phyloP scores from a whole-genome alignment of 495 filamentous ascomycete species.

The Letharia columbiana region DNA sequence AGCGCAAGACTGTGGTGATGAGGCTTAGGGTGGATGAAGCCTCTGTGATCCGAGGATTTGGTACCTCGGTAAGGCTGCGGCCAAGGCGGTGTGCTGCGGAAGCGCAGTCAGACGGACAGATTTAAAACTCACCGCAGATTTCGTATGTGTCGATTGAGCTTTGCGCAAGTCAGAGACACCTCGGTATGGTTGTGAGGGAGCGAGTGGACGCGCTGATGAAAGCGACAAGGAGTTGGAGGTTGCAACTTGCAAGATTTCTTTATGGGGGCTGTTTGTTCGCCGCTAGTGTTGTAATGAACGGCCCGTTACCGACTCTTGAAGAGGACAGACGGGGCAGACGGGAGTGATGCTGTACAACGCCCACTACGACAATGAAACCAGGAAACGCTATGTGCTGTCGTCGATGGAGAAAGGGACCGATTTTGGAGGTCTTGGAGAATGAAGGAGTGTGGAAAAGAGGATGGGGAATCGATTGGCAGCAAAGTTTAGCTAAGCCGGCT shows the following conservation, averaged over 20 bases:
- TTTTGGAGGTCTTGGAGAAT: not conserved
- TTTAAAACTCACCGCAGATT: not conserved
- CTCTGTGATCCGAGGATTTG: not conserved
- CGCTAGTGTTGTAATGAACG: conserved; percentile 5
- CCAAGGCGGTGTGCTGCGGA: conserved; percentile 6
- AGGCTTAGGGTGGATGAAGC: not conserved
- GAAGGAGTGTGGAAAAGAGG: conserved; percentile 8
- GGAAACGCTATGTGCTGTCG: not conserved
- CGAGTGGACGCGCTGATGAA: conserved; percentile 5
- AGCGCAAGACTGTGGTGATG: not conserved
- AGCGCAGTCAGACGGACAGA: not conserved
- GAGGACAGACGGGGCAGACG: not conserved
- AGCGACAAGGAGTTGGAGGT: conserved; percentile 5
- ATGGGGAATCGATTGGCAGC: conserved; percentile 8
- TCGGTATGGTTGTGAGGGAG: not conserved
- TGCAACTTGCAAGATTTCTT: conserved; percentile 1
- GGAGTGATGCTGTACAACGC: not conserved
- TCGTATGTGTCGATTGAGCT: not conserved
- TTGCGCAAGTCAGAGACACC: not conserved
- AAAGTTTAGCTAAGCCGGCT: not conserved
- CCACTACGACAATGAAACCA: not conserved
- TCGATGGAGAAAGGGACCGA: not conserved
- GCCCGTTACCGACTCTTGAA: not conserved
- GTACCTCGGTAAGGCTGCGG: not conserved
- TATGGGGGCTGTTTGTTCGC: conserved; percentile 9